phyloP scores from a whole-genome alignment of 139 green algal species.

The Helicosporidium sp. region DNA sequence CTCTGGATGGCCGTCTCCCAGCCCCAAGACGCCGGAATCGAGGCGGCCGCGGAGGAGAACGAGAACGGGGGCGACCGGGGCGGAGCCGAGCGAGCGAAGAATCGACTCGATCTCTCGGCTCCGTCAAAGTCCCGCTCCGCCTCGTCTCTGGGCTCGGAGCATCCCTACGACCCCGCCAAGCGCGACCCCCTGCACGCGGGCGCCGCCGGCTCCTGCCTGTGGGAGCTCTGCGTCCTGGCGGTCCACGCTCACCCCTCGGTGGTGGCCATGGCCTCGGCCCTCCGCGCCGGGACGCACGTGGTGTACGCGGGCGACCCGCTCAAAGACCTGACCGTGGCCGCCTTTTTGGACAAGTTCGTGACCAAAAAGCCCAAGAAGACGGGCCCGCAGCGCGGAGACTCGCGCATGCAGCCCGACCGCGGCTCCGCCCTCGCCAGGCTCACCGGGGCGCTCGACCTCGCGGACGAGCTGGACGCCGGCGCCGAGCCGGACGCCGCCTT shows the following conservation, averaged over 20 bases:
- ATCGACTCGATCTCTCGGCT: too few relatives aligned
- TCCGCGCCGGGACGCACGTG: slow-evolving; percentile 58
- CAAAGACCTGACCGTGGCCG: slow-evolving; percentile 46
- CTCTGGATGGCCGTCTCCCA: slow-evolving; percentile 66
- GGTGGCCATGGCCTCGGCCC: slow-evolving; percentile 56
- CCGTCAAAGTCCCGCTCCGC: too few relatives aligned
- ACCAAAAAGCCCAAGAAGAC: slow-evolving; percentile 69
- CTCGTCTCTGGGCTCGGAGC: too few relatives aligned
- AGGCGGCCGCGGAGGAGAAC: slow-evolving; percentile 56
- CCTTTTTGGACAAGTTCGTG: slow-evolving; percentile 89
- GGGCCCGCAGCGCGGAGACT: slow-evolving; percentile 12
- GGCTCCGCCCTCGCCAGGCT: neutral
- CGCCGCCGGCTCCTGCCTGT: slow-evolving; percentile 59
- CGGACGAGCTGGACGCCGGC: slow-evolving; percentile 35
- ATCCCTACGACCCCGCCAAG: slow-evolving; percentile 73
- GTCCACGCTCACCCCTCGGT: slow-evolving; percentile 72
- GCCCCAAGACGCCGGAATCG: too few relatives aligned
- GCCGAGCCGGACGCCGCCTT: slow-evolving; percentile 58
- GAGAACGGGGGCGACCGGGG: slow-evolving; percentile 30
- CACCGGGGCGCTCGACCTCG: slow-evolving; percentile 31
- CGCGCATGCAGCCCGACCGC: slow-evolving; percentile 61
- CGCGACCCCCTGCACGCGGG: slow-evolving; percentile 53
- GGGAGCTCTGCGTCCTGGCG: slow-evolving; percentile 68
- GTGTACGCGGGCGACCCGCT: slow-evolving; percentile 78
- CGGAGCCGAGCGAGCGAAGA: too few relatives aligned